Conservation (phyloP, 139 green algal genomes). For the Zygnema cylindricum region DNA sequence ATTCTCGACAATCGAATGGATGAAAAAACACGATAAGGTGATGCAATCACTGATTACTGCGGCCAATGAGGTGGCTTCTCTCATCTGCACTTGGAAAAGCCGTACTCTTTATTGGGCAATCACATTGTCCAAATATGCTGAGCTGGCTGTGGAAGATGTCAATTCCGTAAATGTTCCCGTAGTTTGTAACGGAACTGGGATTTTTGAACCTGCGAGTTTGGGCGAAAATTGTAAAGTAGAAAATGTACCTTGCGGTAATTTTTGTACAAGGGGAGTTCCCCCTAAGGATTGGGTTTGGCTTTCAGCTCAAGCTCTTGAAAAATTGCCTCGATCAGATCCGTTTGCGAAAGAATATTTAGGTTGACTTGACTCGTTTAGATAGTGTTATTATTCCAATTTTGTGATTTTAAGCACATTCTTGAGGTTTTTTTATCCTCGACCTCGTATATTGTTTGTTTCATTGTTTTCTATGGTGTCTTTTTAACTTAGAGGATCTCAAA, state of each 20-base stretch:
- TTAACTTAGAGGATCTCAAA: no score
- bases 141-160: conserved; percentile 19
- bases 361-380: no score
- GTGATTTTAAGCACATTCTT: no score
- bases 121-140: conserved; percentile 7
- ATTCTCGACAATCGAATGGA: conserved; percentile 30
- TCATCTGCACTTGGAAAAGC: conserved; percentile 24
- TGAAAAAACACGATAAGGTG: background rate
- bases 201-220: background rate
- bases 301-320: background rate
- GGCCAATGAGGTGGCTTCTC: conserved; percentile 5
- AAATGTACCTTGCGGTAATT: background rate
- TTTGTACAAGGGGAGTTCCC: conserved; percentile 4
- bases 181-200: background rate
- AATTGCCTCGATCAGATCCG: background rate
- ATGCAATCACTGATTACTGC: background rate
- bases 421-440: no score
- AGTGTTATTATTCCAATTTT: no score
- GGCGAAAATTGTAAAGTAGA: background rate
- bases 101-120: conserved; percentile 42
- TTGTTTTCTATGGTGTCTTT: no score
- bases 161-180: background rate
- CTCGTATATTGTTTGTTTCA: no score
- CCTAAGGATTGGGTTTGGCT: background rate
- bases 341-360: background rate